Conservation (phyloP, 75 land plant genomes). For the Isoetes taiwanensis region DNA sequence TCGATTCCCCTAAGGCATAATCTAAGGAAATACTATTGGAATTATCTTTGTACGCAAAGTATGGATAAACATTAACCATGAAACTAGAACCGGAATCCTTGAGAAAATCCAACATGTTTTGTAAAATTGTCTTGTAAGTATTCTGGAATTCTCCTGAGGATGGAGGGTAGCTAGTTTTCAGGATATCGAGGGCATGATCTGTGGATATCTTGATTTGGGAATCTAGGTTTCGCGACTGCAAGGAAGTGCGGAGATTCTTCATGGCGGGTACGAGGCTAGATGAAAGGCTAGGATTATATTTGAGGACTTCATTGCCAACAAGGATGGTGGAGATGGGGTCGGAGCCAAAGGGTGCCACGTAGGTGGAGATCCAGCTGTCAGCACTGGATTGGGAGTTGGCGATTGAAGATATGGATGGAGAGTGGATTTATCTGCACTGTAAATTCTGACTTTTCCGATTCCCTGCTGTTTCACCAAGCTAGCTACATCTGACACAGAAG, state of each 20-base stretch:
- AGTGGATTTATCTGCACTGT: no score
- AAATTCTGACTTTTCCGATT: constrained; percentile 50
- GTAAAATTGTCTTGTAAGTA: no score
- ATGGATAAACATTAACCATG: constrained; percentile 28
- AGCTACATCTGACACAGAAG: constrained; percentile 65
- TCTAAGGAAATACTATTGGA: constrained; percentile 9
- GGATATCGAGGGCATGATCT: no score
- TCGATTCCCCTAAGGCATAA: constrained; percentile 13
- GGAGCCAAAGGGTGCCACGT: constrained; percentile 12
- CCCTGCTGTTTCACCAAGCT: constrained; percentile 37
- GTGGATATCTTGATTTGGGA: no score
- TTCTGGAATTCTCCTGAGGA: no score
- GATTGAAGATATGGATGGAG: no score
- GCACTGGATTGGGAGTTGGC: constrained; percentile 7
- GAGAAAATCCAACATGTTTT: constrained; percentile 17
- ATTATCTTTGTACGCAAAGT: constrained; percentile 14
- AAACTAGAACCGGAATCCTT: constrained; percentile 11
- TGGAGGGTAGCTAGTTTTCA: no score
- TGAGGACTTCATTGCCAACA: constrained; percentile 23
- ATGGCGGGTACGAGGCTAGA: constrained; percentile 10
- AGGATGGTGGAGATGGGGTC: constrained; percentile 15
- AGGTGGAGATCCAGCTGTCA: constrained; percentile 14
- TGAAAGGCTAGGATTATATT: background rate
- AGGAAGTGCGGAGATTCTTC: no score
- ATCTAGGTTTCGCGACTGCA: no score